These are phyloP conservation scores for Lichtheimia ramosa DNA, from an alignment of 371 early-diverging fungal species.

Conservation along the genomic window DNA sequence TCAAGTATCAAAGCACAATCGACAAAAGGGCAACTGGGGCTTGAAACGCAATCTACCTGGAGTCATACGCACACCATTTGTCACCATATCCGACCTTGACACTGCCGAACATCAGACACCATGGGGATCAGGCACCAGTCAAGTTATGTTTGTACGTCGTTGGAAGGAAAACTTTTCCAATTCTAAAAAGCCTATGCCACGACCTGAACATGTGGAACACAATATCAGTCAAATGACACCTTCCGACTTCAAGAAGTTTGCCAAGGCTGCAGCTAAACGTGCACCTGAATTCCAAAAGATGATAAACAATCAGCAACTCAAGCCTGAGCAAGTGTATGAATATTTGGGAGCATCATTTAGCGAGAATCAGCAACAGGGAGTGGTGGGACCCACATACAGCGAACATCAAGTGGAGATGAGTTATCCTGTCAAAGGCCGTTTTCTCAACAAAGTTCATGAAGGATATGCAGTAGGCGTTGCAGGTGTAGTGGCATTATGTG, in stretches of 20 bases:
- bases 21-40: slow-evolving; percentile 73
- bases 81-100: slow-evolving; percentile 64
- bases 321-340: slow-evolving; percentile 37
- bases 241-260: slow-evolving; percentile 59
- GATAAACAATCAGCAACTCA: slow-evolving; percentile 29
- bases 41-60: slow-evolving; percentile 75
- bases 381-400: slow-evolving; percentile 40
- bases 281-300: slow-evolving; percentile 59
- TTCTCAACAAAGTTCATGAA: slow-evolving; percentile 45
- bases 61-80: slow-evolving; percentile 60
- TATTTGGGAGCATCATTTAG: slow-evolving; percentile 22
- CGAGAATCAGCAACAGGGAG: slow-evolving; percentile 12
- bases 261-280: slow-evolving; percentile 46
- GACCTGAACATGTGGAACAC: slow-evolving; percentile 35
- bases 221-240: slow-evolving; percentile 58
- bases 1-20: slow-evolving; percentile 50
- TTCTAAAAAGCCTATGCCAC: slow-evolving; percentile 56
- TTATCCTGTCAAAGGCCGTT: slow-evolving; percentile 66
- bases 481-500: slow-evolving; percentile 64
- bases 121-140: slow-evolving; percentile 59
- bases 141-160: slow-evolving; percentile 55
- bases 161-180: slow-evolving; percentile 76
- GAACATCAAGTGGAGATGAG: slow-evolving; percentile 25
- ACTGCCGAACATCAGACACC: slow-evolving; percentile 75
- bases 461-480: slow-evolving; percentile 66